phyloP scores from a whole-genome alignment of 371 early-diverging fungal species.

The Apophysomyces ossiformis region DNA sequence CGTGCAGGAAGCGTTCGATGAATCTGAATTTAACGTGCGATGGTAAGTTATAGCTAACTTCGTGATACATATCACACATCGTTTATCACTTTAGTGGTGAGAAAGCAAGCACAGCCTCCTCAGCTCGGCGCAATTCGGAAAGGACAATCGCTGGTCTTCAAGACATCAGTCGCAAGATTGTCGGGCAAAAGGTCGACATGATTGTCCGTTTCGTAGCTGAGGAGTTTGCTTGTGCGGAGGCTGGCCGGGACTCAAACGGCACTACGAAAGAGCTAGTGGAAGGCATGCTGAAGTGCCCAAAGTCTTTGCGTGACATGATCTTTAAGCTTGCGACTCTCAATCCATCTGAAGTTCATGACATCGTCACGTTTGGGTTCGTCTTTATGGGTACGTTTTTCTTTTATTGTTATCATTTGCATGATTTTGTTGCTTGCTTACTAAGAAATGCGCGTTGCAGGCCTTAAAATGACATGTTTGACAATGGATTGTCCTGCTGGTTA shows the following conservation, averaged over 20 bases:
- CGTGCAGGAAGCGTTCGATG: not conserved
- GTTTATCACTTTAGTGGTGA: not conserved
- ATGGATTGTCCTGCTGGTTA: not conserved
- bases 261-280: not conserved
- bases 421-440: not conserved
- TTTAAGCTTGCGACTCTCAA: not conserved
- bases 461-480: not conserved
- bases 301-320: not conserved
- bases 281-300: not conserved
- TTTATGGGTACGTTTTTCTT: not conserved
- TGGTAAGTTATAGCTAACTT: not conserved
- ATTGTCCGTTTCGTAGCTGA: not conserved
- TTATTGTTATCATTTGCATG: not conserved
- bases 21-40: not conserved
- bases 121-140: not conserved
- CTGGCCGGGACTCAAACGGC: not conserved
- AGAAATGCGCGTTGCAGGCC: not conserved
- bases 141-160: not conserved
- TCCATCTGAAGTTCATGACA: not conserved
- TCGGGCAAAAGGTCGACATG: not conserved
- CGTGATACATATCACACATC: not conserved
- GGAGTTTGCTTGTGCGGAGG: constrained; percentile 1
- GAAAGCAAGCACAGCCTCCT: not conserved
- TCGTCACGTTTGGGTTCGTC: not conserved
- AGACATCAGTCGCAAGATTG: not conserved